phyloP scores from a whole-genome alignment of 768 basidiomycete genomes.

The Pholiota conissans region DNA sequence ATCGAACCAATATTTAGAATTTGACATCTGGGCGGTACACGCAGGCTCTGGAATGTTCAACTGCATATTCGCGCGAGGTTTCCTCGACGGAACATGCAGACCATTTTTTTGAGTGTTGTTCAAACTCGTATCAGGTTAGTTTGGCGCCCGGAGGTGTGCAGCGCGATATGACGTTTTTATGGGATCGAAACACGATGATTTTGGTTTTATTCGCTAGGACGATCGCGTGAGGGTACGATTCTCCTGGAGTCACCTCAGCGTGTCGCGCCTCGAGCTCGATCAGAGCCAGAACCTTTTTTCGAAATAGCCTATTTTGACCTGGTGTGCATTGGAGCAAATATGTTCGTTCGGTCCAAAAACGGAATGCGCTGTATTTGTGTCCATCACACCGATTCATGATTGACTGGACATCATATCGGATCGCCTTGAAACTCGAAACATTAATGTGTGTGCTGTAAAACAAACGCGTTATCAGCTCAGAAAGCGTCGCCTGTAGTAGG shows the following conservation, averaged over 20 bases:
- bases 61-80: not conserved
- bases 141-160: not conserved
- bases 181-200: not conserved
- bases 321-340: not conserved
- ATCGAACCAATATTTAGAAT: not conserved
- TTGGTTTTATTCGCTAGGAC: not conserved
- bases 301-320: not conserved
- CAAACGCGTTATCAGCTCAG: not conserved
- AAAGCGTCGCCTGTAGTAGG: not conserved
- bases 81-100: not conserved
- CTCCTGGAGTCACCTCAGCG: not conserved
- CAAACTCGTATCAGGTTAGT: not conserved
- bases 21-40: not conserved
- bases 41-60: not conserved
- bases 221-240: not conserved
- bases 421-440: not conserved
- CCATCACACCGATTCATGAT: not conserved
- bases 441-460: not conserved
- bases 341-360: not conserved
- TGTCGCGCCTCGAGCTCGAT: slow-evolving; percentile 1
- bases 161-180: not conserved
- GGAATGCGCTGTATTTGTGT: not conserved
- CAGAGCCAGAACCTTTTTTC: not conserved
- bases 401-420: not conserved
- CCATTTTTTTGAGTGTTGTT: not conserved